Base-by-base conservation (phyloP, 2,329 filamentous ascomycete genomes). In the Venturia carpophila region DNA sequence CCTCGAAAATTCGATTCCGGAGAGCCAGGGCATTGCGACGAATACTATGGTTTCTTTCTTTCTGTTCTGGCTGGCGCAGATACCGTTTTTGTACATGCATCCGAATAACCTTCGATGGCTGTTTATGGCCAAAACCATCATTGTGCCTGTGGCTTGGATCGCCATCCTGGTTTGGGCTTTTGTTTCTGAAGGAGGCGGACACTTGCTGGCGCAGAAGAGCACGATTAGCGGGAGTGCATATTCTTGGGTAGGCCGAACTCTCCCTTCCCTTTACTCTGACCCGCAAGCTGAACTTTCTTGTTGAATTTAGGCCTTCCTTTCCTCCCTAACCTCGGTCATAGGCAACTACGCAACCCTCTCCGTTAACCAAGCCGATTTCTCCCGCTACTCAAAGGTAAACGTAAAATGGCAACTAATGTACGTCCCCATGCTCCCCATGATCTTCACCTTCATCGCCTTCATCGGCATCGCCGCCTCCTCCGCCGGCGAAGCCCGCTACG, bases 131-230 rank as follows among this genome's bases (percentile, higher is more conserved):
- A 77, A 79, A 67, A 71, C 74, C 24, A 71, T 77, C 13, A 75
- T 80, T 66, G 76, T 86, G 13, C 85, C 84, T 1, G 75, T 83
- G n/a, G 80, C 83, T 1, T 85, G 84, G 71, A 78, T 88, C 66
- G 83, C 82, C 1, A 86, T 85, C 27, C 77, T 88, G 70, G 82
- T 85, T 58, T 88, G 85, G 85, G 82, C 82, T 4, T 80, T 88
- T 66, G 79, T 81, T 1, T 76, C 78, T 5, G 82, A 83, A 62
- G 81, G 82, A 3, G 81, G 82, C 24, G 73, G 73, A 0, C 78
- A 81, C 5, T 74, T 84, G 66, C 81, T 81, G 66, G 68, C 75
- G 24, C 77, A 81, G 63, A 77, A 75, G 24, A 70, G 78, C 3
- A 79, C 76, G 0, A 73, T 84, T 5, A 72, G 74, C 0, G 82